A percentile compares a stretch with the other conserved stretches of the same genome.
These are phyloP conservation scores for Phytophthora niederhauseri DNA, from an alignment of 352 stramenopile species.

Conservation along the genomic window DNA sequence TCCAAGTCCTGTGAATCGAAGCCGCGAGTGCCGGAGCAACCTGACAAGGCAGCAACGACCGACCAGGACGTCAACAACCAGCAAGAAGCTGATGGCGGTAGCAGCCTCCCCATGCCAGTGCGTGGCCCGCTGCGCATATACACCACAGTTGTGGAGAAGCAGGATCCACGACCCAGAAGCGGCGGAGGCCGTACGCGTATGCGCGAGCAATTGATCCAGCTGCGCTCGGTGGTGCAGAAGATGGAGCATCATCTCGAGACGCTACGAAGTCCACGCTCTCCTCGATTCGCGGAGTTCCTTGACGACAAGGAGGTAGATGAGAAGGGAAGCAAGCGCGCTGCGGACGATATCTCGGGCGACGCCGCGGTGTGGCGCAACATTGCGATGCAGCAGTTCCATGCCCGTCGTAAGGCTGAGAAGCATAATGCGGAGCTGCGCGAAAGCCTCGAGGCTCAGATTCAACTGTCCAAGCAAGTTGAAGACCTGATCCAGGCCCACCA, in stretches of 20 bases:
- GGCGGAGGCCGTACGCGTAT: conserved; percentile 7
- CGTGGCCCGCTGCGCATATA: not conserved
- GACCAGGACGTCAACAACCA: not conserved
- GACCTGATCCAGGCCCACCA: conserved; percentile 20
- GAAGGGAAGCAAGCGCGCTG: not conserved
- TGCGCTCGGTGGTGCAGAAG: conserved; percentile 27
- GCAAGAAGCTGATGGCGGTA: not conserved
- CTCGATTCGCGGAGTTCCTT: conserved; percentile 4
- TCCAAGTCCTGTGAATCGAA: not conserved
- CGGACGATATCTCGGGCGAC: not conserved
- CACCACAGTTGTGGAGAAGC: not conserved
- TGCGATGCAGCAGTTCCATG: conserved; percentile 31
- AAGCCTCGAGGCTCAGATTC: conserved; percentile 14
- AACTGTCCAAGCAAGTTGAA: conserved; percentile 31
- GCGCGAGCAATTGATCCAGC: conserved; percentile 31
- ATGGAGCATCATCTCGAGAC: conserved; percentile 30
- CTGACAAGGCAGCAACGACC: not conserved
- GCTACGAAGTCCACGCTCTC: conserved; percentile 21
- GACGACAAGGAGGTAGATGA: conserved; percentile 12
- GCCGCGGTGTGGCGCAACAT: conserved; percentile 4
- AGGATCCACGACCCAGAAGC: conserved; percentile 4
- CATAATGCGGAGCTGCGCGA: conserved; percentile 23
- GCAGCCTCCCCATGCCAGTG: not conserved
- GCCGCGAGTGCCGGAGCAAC: not conserved
- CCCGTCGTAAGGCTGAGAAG: conserved; percentile 20